A percentile compares a stretch with the other conserved stretches of the same genome.
These are phyloP conservation scores for Cladosporium sp. DNA, from an alignment of 2,329 filamentous ascomycete genomes.

Conservation along the genomic window DNA sequence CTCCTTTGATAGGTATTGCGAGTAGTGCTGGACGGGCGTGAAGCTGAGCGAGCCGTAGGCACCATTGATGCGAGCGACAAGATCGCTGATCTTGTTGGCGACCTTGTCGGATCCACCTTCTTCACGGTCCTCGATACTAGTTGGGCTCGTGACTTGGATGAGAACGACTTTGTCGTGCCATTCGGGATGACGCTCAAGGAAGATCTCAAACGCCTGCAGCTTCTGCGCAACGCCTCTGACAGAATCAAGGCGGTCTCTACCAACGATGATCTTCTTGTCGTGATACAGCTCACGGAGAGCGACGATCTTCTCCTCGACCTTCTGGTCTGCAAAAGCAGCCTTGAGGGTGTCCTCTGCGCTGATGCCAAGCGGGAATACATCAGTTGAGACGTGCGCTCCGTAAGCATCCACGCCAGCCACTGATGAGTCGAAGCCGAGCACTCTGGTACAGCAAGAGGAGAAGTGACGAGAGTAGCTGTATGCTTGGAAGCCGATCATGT, in stretches of 20 bases:
- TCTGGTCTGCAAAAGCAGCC: slow-evolving; percentile 64
- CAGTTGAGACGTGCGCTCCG: slow-evolving; percentile 82
- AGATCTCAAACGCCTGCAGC: slow-evolving; percentile 87
- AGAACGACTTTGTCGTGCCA: slow-evolving; percentile 90
- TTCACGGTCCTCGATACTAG: slow-evolving; percentile 65
- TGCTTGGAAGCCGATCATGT: slow-evolving; percentile 92
- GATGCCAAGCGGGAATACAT: slow-evolving; percentile 92
- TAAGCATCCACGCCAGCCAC: slow-evolving; percentile 83
- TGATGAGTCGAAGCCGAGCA: slow-evolving; percentile 86
- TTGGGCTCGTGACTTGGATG: slow-evolving; percentile 81
- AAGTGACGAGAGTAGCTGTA: slow-evolving; percentile 96
- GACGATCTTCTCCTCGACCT: slow-evolving; percentile 67
- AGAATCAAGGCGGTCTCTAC: slow-evolving; percentile 87
- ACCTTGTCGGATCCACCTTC: slow-evolving; percentile 71
- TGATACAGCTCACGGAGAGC: slow-evolving; percentile 72
- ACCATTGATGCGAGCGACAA: slow-evolving; percentile 90
- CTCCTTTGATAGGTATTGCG: slow-evolving; percentile 82
- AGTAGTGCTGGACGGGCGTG: slow-evolving; percentile 89
- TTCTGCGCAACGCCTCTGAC: slow-evolving; percentile 95
- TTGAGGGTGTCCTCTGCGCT: slow-evolving; percentile 76
- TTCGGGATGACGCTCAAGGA: slow-evolving; percentile 84
- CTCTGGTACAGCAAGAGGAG: slow-evolving; percentile 85
- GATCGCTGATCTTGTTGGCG: slow-evolving; percentile 81
- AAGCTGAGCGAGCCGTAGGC: slow-evolving; percentile 83
- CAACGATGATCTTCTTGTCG: slow-evolving; percentile 94